Evolutionary conservation across 768 basidiomycete species (phyloP).

Genomic region (Russula compacta): DNA sequence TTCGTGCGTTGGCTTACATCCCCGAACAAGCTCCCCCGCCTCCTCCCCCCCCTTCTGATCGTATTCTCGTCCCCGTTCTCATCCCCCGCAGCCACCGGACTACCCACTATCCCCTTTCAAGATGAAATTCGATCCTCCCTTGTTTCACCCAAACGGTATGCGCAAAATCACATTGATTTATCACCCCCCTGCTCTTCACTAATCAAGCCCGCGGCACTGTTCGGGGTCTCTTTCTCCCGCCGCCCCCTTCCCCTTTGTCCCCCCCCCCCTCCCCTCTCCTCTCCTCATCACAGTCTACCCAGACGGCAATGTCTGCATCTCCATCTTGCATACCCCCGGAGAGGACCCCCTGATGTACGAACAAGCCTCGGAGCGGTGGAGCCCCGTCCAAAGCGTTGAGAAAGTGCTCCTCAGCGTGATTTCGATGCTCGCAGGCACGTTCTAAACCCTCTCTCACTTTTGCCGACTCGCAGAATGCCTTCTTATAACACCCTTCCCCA

Average conservation of each 20-base stretch:
- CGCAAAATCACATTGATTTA: slow-evolving; percentile 7
- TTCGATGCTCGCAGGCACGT: slow-evolving; percentile 88
- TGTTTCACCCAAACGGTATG: slow-evolving; percentile 97
- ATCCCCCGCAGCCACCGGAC: slow-evolving; percentile 57
- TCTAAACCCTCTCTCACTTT: not conserved
- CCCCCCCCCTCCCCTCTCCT: not conserved
- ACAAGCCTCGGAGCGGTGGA: slow-evolving; percentile 93
- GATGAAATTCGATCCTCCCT: slow-evolving; percentile 96
- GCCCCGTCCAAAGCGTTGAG: slow-evolving; percentile 96
- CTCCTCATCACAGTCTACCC: slow-evolving; percentile 62
- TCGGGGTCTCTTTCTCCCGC: not conserved
- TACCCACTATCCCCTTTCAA: slow-evolving; percentile 98
- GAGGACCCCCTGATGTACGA: slow-evolving; percentile 93
- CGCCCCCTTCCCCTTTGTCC: not conserved
- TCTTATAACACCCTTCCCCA: not conserved
- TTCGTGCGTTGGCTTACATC: slow-evolving; percentile 54
- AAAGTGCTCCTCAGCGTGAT: slow-evolving; percentile 95
- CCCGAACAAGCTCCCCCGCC: not conserved
- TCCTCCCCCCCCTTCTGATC: not conserved
- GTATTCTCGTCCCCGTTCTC: not conserved
- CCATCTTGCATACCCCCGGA: slow-evolving; percentile 91
- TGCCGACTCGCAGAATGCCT: not conserved
- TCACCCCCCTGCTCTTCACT: not conserved
- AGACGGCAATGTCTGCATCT: slow-evolving; percentile 96
- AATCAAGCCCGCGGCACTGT: not conserved